These are phyloP conservation scores for Linum trigynum DNA, from an alignment of 345 rosid species.

Conservation along the genomic window DNA sequence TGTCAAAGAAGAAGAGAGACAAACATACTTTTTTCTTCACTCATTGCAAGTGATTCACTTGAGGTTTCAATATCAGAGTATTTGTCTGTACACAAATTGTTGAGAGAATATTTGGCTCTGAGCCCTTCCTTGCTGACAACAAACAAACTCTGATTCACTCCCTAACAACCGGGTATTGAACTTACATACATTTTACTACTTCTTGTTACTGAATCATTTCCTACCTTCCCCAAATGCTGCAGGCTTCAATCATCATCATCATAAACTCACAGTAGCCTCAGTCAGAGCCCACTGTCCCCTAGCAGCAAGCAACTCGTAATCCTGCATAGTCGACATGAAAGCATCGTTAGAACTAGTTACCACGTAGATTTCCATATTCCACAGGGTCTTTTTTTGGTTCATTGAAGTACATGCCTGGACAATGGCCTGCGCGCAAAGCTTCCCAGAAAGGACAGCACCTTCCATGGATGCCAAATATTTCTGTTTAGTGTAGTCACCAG, in stretches of 20 bases:
- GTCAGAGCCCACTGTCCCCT: conserved; percentile 31
- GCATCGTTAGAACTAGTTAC: too few species aligned
- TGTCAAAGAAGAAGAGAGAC: too few species aligned
- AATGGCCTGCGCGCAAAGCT: conserved; percentile 79
- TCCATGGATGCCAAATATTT: conserved; percentile 98
- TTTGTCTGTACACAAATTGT: too few species aligned
- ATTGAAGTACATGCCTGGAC: conserved; percentile 40
- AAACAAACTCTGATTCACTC: too few species aligned
- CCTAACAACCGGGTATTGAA: too few species aligned
- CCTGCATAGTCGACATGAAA: conserved; percentile 27
- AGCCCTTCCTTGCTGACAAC: background rate
- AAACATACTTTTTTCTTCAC: too few species aligned
- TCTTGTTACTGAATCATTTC: background rate
- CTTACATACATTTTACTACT: too few species aligned
- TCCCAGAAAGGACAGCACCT: conserved; percentile 92
- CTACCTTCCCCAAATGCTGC: background rate
- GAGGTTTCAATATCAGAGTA: too few species aligned
- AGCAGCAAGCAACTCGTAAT: conserved; percentile 39
- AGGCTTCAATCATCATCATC: background rate
- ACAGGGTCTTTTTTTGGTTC: too few species aligned
- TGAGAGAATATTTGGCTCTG: background rate
- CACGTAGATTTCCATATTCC: too few species aligned
- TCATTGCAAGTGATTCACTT: too few species aligned
- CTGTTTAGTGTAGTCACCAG: conserved; percentile 93
- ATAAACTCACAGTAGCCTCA: conserved; percentile 31